Conservation (phyloP, 768 basidiomycete species). For the Rhodocollybia butyracea region DNA sequence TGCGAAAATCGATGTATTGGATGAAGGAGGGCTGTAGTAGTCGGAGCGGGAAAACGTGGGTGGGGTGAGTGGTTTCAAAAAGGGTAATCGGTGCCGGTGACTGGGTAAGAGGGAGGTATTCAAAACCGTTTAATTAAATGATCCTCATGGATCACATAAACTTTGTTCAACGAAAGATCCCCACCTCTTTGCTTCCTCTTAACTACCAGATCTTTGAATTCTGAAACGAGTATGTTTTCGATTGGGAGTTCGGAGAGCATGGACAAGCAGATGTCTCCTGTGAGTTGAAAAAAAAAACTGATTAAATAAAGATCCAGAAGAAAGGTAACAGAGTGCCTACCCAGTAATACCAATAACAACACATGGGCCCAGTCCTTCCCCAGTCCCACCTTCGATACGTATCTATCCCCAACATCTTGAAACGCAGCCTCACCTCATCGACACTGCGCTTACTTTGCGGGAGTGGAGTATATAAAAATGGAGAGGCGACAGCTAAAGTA, state of each 20-base stretch:
- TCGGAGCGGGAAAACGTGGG: constrained; percentile 57
- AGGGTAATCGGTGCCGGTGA: not conserved
- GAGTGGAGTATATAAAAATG: constrained; percentile 67
- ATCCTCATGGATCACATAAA: constrained; percentile 59
- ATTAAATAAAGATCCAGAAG: not conserved
- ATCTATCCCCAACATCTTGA: constrained; percentile 24
- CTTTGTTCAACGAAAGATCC: not conserved
- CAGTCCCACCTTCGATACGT: constrained; percentile 36
- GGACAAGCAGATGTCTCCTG: constrained; percentile 77
- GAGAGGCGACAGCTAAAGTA: too few species aligned
- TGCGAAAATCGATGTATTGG: constrained; percentile 66
- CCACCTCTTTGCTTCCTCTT: constrained; percentile 37
- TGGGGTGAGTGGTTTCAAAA: not conserved
- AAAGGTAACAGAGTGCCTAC: constrained; percentile 35
- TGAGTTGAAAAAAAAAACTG: constrained; percentile 47
- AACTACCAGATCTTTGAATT: constrained; percentile 55
- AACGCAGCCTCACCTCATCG: not conserved
- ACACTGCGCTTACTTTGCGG: too few species aligned
- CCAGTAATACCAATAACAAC: constrained; percentile 84
- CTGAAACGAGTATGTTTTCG: constrained; percentile 47
- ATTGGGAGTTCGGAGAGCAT: constrained; percentile 73
- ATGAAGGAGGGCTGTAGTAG: constrained; percentile 71
- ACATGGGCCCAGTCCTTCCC: constrained; percentile 67
- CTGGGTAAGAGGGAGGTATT: too few species aligned
- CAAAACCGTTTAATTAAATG: constrained; percentile 55